Percentiles rank a stretch among this genome's conserved stretches.
These are phyloP conservation scores for Fusarium oxysporum DNA, from an alignment of 2,329 filamentous ascomycete genomes.

Conservation along the genomic window DNA sequence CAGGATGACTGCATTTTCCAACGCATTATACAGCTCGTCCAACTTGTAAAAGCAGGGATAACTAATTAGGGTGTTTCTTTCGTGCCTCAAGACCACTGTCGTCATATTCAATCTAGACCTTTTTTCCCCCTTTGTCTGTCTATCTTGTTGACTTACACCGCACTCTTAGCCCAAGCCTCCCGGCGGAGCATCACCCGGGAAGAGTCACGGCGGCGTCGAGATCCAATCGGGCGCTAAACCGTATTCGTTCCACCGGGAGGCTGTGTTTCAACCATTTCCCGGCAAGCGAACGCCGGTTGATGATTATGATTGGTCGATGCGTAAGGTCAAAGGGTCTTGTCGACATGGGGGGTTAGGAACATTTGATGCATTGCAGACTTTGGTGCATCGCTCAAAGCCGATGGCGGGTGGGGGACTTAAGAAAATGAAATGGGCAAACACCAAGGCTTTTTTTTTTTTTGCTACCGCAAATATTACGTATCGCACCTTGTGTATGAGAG, in stretches of 20 bases:
- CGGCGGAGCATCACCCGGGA: not conserved
- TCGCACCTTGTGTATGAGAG: not conserved
- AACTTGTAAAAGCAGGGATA: not conserved
- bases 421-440: conserved; percentile 16
- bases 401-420: not conserved
- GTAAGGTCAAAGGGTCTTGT: not conserved
- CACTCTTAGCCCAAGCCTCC: conserved; percentile 1
- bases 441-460: conserved; percentile 13
- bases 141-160: not conserved
- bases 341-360: not conserved
- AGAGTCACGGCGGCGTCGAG: conserved; percentile 24
- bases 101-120: conserved; percentile 10
- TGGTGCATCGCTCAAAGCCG: conserved; percentile 25
- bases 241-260: conserved; percentile 5
- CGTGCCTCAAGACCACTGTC: not conserved
- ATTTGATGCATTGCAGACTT: not conserved
- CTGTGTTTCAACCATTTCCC: conserved; percentile 15
- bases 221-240: conserved; percentile 10
- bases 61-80: not conserved
- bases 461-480: not conserved
- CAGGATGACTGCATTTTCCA: conserved; percentile 29
- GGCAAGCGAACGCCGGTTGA: not conserved
- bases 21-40: not conserved
- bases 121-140: not conserved
- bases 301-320: conserved; percentile 4